These are phyloP conservation scores for Tardiomyces depauwii DNA, from an alignment of 1,139 yeast genomes.

Conservation along the genomic window DNA sequence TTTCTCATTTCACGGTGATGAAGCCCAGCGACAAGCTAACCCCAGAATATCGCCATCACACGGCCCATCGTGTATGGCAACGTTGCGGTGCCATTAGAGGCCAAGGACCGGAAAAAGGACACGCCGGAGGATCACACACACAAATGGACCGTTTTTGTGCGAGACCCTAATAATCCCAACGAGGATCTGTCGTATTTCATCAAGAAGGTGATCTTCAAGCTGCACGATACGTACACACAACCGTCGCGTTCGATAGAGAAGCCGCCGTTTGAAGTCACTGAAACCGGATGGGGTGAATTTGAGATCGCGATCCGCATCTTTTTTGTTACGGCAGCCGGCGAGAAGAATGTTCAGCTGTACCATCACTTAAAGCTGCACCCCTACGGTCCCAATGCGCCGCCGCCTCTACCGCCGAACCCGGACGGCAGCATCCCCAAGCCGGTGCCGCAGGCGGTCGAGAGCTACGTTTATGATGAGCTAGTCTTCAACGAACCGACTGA, in stretches of 20 bases:
- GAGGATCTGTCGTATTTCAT: conserved; percentile 76
- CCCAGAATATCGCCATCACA: conserved; percentile 59
- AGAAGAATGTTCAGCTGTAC: conserved; percentile 74
- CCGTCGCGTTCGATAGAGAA: conserved; percentile 73
- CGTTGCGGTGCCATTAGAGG: conserved; percentile 61
- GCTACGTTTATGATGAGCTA: conserved; percentile 76
- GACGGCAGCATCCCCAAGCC: conserved; percentile 11
- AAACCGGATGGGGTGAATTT: conserved; percentile 99
- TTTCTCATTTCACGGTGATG: too few species aligned
- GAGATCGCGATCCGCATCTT: conserved; percentile 82
- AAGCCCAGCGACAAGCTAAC: background rate
- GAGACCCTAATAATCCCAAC: conserved; percentile 55
- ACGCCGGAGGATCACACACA: conserved; percentile 92
- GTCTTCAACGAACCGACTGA: conserved; percentile 97
- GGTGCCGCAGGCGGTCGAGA: conserved; percentile 36
- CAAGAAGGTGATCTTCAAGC: conserved; percentile 84
- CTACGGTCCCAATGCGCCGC: conserved; percentile 38
- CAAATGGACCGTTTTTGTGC: conserved; percentile 86
- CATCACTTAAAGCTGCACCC: conserved; percentile 92
- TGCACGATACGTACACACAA: conserved; percentile 87
- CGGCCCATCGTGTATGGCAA: conserved; percentile 88
- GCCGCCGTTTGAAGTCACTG: conserved; percentile 93
- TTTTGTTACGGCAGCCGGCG: conserved; percentile 77
- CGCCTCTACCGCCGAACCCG: conserved; percentile 6
- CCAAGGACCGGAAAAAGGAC: conserved; percentile 37